A percentile compares a stretch with the other conserved stretches of the same genome.
phyloP scores from a whole-genome alignment of 2,329 filamentous ascomycete species.

The Cytospora leucostoma region DNA sequence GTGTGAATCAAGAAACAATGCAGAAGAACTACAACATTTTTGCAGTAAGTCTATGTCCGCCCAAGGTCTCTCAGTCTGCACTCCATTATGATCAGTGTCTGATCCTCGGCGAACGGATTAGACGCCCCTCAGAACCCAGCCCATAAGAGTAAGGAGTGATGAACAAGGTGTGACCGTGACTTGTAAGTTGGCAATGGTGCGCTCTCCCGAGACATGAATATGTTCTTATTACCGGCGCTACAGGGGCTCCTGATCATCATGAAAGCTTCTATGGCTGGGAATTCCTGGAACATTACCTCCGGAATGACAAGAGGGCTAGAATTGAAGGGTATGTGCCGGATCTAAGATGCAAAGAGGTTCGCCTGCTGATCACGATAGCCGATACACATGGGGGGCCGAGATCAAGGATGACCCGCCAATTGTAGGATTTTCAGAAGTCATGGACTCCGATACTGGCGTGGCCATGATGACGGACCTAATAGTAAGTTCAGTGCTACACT shows the following conservation, averaged over 20 bases:
- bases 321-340: conserved; percentile 35
- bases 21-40: conserved; percentile 72
- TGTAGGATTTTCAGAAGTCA: conserved; percentile 62
- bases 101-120: conserved; percentile 3
- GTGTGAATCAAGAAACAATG: conserved; percentile 69
- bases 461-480: conserved; percentile 66
- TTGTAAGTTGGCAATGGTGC: conserved; percentile 44
- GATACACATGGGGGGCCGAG: conserved; percentile 35
- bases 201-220: conserved; percentile 4
- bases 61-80: conserved; percentile 1
- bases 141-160: conserved; percentile 37
- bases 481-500: conserved; percentile 42
- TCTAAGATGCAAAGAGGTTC: too few relatives aligned
- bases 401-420: conserved; percentile 54
- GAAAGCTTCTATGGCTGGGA: conserved; percentile 65
- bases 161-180: conserved; percentile 46
- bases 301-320: conserved; percentile 39
- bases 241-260: conserved; percentile 70
- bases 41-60: conserved; percentile 44
- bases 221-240: conserved; percentile 24
- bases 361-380: conserved; percentile 10
- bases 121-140: conserved; percentile 42
- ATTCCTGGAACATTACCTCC: conserved; percentile 57
- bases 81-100: conserved; percentile 1
- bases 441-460: conserved; percentile 58